Conservation (phyloP, 257 asterid genomes). For the Nemophila menziesii region DNA sequence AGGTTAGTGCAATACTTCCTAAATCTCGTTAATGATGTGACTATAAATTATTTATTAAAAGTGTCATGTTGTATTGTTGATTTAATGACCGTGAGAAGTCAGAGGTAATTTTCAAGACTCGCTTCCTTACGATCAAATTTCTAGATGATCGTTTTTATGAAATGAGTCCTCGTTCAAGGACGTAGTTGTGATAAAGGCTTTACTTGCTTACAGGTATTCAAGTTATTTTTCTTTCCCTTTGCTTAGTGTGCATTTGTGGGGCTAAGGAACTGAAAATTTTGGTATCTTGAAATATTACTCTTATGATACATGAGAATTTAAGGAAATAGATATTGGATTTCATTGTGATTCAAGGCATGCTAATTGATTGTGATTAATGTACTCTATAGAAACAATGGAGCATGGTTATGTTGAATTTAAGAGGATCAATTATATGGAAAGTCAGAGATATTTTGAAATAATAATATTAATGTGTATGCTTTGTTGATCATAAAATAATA, state of each 20-base stretch:
- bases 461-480: conserved; percentile 62
- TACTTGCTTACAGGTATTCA: conserved; percentile 65
- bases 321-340: conserved; percentile 68
- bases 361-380: conserved; percentile 54
- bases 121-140: conserved; percentile 72
- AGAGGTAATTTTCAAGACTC: conserved; percentile 55
- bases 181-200: conserved; percentile 78
- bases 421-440: conserved; percentile 78
- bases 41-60: neutral
- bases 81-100: conserved; percentile 67
- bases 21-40: too few species aligned
- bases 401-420: conserved; percentile 31
- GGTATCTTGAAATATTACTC: too few species aligned
- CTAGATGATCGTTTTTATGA: conserved; percentile 89
- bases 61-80: conserved; percentile 3
- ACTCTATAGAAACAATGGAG: conserved; percentile 34
- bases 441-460: conserved; percentile 80
- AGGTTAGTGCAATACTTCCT: too few species aligned
- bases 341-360: conserved; percentile 91
- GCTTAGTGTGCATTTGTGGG: too few species aligned
- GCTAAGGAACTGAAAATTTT: too few species aligned
- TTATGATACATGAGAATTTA: conserved; percentile 49
- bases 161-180: conserved; percentile 74
- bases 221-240: too few species aligned
- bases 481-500: conserved; percentile 66